Evolutionary conservation across 2,329 filamentous ascomycete genomes (phyloP).

Genomic region (Hypoxylon sp.): DNA sequence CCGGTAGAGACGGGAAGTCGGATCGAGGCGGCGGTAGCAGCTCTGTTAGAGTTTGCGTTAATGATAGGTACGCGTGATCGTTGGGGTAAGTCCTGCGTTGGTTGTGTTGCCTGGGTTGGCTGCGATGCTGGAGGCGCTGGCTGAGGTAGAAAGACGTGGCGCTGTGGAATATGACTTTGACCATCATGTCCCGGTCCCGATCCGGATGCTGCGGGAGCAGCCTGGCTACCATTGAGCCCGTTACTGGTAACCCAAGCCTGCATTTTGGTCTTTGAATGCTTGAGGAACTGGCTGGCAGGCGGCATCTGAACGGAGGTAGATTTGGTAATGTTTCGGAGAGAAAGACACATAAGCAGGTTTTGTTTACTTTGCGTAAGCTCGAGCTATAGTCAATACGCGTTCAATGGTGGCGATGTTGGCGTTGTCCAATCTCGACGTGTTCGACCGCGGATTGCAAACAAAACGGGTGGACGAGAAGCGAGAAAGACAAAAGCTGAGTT

Average conservation of each 20-base stretch:
- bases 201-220: slow-evolving; percentile 41
- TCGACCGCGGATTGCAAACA: slow-evolving; percentile 39
- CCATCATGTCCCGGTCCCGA: slow-evolving; percentile 45
- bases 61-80: slow-evolving; percentile 52
- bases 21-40: slow-evolving; percentile 43
- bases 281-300: slow-evolving; percentile 52
- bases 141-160: slow-evolving; percentile 46
- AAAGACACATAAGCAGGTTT: slow-evolving; percentile 41
- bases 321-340: slow-evolving; percentile 35
- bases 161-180: slow-evolving; percentile 45
- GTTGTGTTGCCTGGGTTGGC: slow-evolving; percentile 25
- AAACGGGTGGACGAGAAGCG: slow-evolving; percentile 49
- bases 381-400: slow-evolving; percentile 37
- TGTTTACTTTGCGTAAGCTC: slow-evolving; percentile 43
- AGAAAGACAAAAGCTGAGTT: slow-evolving; percentile 45
- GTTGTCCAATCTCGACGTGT: slow-evolving; percentile 47
- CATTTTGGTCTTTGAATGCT: slow-evolving; percentile 54
- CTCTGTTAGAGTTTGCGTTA: slow-evolving; percentile 51
- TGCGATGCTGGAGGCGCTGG: slow-evolving; percentile 42
- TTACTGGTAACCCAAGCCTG: slow-evolving; percentile 55
- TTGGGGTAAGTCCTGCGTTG: slow-evolving; percentile 45
- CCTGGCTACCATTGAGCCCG: slow-evolving; percentile 48
- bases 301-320: slow-evolving; percentile 50
- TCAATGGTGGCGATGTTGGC: slow-evolving; percentile 29
- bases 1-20: slow-evolving; percentile 46